Base-by-base conservation (phyloP, 2,329 filamentous ascomycete genomes). In the Beauveria australis region DNA sequence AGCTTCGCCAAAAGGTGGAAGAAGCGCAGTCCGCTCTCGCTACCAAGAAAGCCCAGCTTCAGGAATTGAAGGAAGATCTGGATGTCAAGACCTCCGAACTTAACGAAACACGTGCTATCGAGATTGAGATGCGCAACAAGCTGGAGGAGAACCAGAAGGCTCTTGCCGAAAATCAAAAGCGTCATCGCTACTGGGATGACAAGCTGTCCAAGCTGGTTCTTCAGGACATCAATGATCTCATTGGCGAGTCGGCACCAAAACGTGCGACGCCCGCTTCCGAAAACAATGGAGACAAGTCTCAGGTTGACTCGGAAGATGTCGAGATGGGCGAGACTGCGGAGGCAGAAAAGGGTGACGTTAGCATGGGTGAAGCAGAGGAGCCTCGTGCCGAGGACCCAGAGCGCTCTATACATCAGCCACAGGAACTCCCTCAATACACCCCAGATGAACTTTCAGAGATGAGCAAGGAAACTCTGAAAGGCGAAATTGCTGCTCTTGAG, bases 91-190 rank as follows among this genome's bases (percentile, higher is more conserved):
- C 85, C 1, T 78, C 87, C 0, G 91, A 95, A 71, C 81, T 97
- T 61, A 97, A 97, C 70, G 89, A 91, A 69, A 96, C 89, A 0
- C 85, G 93, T 10, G 92, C 91, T 0, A 79, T 88, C 3, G 94
- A 99, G 73, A 97, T 99, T 63, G 94, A 99, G 74, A 97, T 97
- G 92, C 89, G 90, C 64, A 97, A 97, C 75, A 96, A 96, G 76
- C 86, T 99, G 1, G 94, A 97, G 70, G 93, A 97, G 71, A 94
- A 93, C 72, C 89, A 96, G 66, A 99, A 99, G 76, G 84, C 88
- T 10, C 81, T 97, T 16, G 75, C 78, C 0, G 93, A 97, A 70
- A 96, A 95, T 73, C 87, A 95, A 72, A 92, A 90, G 74, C 86
- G 89, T 62, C 81, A 89, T 46, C 82, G 81, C 43, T 91, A 96